Conservation (phyloP, 805 yeast genomes). For the Schwanniomyces sp. region DNA sequence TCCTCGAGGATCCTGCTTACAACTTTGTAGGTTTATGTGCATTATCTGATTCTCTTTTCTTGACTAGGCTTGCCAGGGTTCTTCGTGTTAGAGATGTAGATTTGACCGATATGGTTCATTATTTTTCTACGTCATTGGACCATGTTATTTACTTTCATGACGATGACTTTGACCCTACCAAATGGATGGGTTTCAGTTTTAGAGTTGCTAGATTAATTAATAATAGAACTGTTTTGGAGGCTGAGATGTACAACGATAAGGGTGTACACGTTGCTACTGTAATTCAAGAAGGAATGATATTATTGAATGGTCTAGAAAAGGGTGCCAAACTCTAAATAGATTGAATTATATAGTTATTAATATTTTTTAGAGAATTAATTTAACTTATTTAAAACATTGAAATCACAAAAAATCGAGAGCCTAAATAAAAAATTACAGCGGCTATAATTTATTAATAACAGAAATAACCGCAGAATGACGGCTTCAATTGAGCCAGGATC, state of each 20-base stretch:
- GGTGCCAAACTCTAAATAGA: conserved; percentile 12
- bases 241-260: conserved; percentile 51
- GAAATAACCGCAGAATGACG: background rate
- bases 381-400: background rate
- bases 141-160: conserved; percentile 68
- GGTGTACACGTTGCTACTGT: conserved; percentile 59
- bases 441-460: background rate
- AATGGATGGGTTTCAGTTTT: conserved; percentile 54
- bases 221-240: conserved; percentile 56
- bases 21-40: conserved; percentile 60
- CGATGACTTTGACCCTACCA: conserved; percentile 45
- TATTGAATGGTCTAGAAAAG: conserved; percentile 17
- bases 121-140: conserved; percentile 61
- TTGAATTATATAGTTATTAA: background rate
- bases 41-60: conserved; percentile 56
- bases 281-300: conserved; percentile 63
- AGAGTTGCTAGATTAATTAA: conserved; percentile 49
- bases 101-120: conserved; percentile 20
- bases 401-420: background rate
- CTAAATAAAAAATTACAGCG: background rate
- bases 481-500: background rate
- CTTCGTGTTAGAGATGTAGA: conserved; percentile 38
- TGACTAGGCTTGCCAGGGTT: conserved; percentile 52
- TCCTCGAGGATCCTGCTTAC: conserved; percentile 14
- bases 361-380: background rate